Conservation (phyloP, 495 filamentous ascomycete species). For the Daldinia grandis region DNA sequence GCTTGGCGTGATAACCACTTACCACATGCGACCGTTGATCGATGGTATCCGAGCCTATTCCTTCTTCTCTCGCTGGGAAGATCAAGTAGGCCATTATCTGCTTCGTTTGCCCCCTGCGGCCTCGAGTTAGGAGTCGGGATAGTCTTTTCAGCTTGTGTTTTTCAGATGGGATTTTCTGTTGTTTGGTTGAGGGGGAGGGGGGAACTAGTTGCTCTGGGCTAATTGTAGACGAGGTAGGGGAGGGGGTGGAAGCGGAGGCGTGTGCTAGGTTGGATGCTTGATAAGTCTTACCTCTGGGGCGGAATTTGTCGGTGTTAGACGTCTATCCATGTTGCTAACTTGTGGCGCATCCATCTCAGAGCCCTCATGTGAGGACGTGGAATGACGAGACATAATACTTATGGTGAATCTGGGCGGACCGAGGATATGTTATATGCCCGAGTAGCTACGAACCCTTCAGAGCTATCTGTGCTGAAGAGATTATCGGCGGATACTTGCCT, state of each 20-base stretch:
- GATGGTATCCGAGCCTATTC: constrained; percentile 97
- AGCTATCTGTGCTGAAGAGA: constrained; percentile 45
- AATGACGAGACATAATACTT: constrained; percentile 63
- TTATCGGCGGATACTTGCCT: constrained; percentile 47
- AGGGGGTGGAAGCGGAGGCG: constrained; percentile 34
- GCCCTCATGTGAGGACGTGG: constrained; percentile 56
- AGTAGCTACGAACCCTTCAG: constrained; percentile 45
- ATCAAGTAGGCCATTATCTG: constrained; percentile 49
- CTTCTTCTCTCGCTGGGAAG: constrained; percentile 81
- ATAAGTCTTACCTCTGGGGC: constrained; percentile 49
- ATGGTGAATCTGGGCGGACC: constrained; percentile 52
- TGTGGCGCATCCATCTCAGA: constrained; percentile 56
- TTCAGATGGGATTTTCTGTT: constrained; percentile 48
- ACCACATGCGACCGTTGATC: constrained; percentile 98
- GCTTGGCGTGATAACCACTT: constrained; percentile 55
- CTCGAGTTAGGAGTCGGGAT: constrained; percentile 74
- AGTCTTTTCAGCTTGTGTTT: constrained; percentile 64
- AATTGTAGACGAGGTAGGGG: constrained; percentile 39
- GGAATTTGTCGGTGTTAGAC: constrained; percentile 52
- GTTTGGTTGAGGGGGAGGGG: constrained; percentile 39
- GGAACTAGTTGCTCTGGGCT: constrained; percentile 47
- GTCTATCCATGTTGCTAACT: constrained; percentile 51
- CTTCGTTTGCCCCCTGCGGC: constrained; percentile 50
- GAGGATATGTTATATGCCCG: constrained; percentile 44
- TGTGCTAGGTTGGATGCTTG: constrained; percentile 38